Percentiles rank a stretch among this genome's conserved stretches.
Evolutionary conservation across 768 basidiomycete species (phyloP).

Genomic region (Auricularia sp.): DNA sequence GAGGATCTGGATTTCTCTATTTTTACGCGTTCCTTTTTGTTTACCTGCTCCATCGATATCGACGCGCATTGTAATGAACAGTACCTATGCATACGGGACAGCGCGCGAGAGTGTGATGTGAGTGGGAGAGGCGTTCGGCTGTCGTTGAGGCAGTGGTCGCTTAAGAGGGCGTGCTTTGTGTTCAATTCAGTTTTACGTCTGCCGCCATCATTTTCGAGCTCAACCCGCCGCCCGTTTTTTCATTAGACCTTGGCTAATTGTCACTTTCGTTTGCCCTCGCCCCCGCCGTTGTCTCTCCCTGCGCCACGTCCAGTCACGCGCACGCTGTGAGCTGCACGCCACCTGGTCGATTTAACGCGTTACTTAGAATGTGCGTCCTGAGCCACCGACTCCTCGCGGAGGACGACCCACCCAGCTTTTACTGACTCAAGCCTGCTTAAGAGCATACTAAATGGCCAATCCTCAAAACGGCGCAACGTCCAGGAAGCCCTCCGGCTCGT

Average conservation of each 20-base stretch:
- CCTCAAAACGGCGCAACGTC: conserved; percentile 32
- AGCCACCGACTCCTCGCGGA: conserved; percentile 12
- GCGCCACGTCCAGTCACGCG: background rate
- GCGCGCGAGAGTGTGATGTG: background rate
- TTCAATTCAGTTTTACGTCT: background rate
- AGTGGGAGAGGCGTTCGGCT: background rate
- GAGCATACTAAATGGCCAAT: conserved; percentile 22
- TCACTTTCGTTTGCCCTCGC: background rate
- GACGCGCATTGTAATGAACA: background rate
- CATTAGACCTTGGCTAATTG: background rate
- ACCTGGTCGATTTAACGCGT: conserved; percentile 17
- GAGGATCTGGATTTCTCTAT: background rate
- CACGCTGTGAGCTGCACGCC: background rate
- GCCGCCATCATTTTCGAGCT: background rate
- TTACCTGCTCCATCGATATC: background rate
- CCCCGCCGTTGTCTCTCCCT: background rate
- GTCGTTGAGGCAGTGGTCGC: background rate
- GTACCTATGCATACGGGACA: background rate
- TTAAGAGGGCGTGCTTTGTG: background rate
- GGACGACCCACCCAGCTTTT: conserved; percentile 5
- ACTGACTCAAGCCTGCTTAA: conserved; percentile 16
- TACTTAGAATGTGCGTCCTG: conserved; percentile 23
- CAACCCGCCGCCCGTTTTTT: background rate
- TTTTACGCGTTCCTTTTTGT: background rate
- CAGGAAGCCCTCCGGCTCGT: conserved; percentile 61